Conservation (phyloP, 2,329 filamentous ascomycete genomes). For the Scedosporium boydii region DNA sequence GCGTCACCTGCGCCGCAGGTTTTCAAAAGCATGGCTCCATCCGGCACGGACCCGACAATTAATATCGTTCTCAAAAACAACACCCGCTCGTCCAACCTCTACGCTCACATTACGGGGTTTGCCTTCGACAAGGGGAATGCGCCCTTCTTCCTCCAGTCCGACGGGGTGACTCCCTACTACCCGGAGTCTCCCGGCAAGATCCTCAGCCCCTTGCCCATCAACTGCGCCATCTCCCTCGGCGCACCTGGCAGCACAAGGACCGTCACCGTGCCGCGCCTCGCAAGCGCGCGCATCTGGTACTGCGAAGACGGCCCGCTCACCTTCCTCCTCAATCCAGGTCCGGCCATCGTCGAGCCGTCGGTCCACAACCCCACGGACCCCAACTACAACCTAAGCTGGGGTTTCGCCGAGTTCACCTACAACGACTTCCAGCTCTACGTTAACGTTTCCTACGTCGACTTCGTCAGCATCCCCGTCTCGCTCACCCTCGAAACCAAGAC, state of each 20-base stretch:
- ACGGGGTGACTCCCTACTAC: conserved; percentile 57
- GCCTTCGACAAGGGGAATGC: conserved; percentile 50
- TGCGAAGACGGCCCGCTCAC: conserved; percentile 48
- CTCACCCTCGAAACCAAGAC: conserved; percentile 39
- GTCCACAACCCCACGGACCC: conserved; percentile 55
- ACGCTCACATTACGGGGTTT: conserved; percentile 62
- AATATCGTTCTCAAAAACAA: conserved; percentile 57
- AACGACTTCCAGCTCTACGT: conserved; percentile 52
- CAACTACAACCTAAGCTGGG: conserved; percentile 54
- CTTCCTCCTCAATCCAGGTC: conserved; percentile 63
- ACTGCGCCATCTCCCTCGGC: conserved; percentile 57
- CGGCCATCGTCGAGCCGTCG: conserved; percentile 65
- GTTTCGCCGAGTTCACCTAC: conserved; percentile 61
- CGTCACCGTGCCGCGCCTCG: conserved; percentile 59
- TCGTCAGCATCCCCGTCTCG: conserved; percentile 56
- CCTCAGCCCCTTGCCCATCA: conserved; percentile 38
- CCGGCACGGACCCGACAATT: conserved; percentile 28
- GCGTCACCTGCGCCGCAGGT: neutral
- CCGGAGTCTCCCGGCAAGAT: conserved; percentile 47
- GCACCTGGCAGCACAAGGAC: conserved; percentile 47
- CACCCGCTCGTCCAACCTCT: conserved; percentile 46
- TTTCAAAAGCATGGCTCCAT: neutral
- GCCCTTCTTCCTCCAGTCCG: conserved; percentile 53
- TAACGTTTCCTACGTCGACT: conserved; percentile 69
- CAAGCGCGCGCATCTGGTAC: conserved; percentile 66